phyloP scores from a whole-genome alignment of 768 basidiomycete genomes.

The Suillus tomentosus region DNA sequence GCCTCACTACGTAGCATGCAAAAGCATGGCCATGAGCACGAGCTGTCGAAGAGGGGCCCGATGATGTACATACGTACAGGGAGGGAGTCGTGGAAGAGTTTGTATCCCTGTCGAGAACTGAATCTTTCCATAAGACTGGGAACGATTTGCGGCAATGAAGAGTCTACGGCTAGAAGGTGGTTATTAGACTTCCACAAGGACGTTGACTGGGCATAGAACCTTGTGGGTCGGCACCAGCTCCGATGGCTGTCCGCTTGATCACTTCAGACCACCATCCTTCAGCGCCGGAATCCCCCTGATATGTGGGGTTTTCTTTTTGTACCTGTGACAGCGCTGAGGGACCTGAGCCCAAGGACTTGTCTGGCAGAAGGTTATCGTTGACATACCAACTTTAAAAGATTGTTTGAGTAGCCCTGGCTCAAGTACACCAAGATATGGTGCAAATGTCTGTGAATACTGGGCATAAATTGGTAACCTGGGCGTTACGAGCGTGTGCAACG shows the following conservation, averaged over 20 bases:
- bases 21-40: constrained; percentile 12
- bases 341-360: constrained; percentile 1
- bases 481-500: constrained; percentile 70
- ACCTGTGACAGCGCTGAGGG: constrained; percentile 48
- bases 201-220: constrained; percentile 38
- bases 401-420: constrained; percentile 50
- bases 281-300: constrained; percentile 47
- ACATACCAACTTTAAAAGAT: constrained; percentile 63
- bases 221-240: constrained; percentile 65
- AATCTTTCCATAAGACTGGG: constrained; percentile 64
- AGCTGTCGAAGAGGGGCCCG: background rate
- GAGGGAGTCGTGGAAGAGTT: constrained; percentile 53
- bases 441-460: constrained; percentile 62
- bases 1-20: constrained; percentile 38
- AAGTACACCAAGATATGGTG: constrained; percentile 65
- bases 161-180: constrained; percentile 50
- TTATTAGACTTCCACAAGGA: constrained; percentile 14
- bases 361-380: background rate
- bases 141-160: constrained; percentile 57
- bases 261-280: constrained; percentile 79
- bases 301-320: constrained; percentile 62
- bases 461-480: constrained; percentile 69
- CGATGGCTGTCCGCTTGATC: constrained; percentile 70
- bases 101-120: constrained; percentile 71
- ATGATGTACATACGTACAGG: constrained; percentile 42